Evolutionary conservation across 2,329 filamentous ascomycete species (phyloP).

Genomic region (Aspergillus japonicus): DNA sequence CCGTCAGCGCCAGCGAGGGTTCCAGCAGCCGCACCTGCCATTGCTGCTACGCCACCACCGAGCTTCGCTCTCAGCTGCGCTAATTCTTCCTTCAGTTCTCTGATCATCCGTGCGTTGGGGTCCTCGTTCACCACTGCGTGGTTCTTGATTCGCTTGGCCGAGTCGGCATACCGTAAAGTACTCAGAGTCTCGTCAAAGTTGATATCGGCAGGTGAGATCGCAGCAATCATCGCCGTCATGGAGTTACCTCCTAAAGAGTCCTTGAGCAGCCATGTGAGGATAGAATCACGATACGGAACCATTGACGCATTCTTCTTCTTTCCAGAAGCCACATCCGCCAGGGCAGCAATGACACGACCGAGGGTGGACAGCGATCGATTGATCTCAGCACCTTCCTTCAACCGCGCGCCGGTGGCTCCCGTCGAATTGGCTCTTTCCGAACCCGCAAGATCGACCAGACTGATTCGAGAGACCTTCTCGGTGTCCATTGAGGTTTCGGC

Average conservation of each 20-base stretch:
- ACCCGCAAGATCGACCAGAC: conserved; percentile 93
- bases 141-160: conserved; percentile 99
- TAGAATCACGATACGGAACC: conserved; percentile 95
- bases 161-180: conserved; percentile 93
- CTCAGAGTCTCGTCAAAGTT: conserved; percentile 98
- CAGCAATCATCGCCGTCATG: conserved; percentile 99
- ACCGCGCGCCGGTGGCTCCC: conserved; percentile 86
- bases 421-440: conserved; percentile 97
- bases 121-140: conserved; percentile 99
- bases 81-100: conserved; percentile 94
- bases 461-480: conserved; percentile 97
- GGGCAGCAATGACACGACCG: conserved; percentile 92
- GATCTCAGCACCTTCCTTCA: conserved; percentile 98
- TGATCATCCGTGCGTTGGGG: conserved; percentile 97
- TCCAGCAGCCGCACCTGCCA: conserved; percentile 39
- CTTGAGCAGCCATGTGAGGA: conserved; percentile 94
- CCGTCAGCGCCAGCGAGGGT: conserved; percentile 38
- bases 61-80: conserved; percentile 83
- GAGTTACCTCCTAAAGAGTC: conserved; percentile 97
- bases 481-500: conserved; percentile 92
- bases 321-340: conserved; percentile 84
- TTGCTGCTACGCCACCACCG: conserved; percentile 54
- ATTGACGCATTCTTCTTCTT: conserved; percentile 73
- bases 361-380: conserved; percentile 95
- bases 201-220: conserved; percentile 96